Percentiles rank a stretch among this genome's conserved stretches.
phyloP scores from a whole-genome alignment of 768 basidiomycete species.

The Leccinum obscurum region DNA sequence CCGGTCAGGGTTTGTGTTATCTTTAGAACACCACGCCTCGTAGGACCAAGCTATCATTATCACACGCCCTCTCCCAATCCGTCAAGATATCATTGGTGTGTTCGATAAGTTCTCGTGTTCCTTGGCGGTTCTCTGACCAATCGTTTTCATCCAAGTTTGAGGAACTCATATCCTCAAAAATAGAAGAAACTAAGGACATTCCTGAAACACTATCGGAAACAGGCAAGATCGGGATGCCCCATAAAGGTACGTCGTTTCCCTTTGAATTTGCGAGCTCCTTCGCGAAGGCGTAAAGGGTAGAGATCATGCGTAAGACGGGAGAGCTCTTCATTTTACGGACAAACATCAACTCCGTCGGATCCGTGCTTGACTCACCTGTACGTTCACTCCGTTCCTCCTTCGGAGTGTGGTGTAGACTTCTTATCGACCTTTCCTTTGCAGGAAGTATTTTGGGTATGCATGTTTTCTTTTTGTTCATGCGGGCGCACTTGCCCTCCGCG shows the following conservation, averaged over 20 bases:
- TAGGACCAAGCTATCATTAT: conserved; percentile 95
- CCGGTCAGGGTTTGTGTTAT: conserved; percentile 10
- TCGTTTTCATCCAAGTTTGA: conserved; percentile 67
- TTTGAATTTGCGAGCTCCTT: conserved; percentile 7
- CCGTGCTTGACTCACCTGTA: conserved; percentile 94
- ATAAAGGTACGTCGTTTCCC: conserved; percentile 54
- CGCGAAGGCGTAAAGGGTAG: conserved; percentile 38
- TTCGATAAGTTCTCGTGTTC: conserved; percentile 7
- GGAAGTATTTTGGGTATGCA: conserved; percentile 92
- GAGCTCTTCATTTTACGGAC: conserved; percentile 91
- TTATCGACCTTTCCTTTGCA: conserved; percentile 29
- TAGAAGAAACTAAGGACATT: conserved; percentile 95
- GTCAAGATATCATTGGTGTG: conserved; percentile 92
- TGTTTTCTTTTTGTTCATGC: conserved; percentile 5
- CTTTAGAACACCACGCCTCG: conserved; percentile 7
- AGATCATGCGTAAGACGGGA: conserved; percentile 98
- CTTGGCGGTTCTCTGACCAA: conserved; percentile 1
- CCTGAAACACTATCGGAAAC: conserved; percentile 92
- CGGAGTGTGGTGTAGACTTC: background rate
- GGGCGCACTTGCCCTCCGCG: conserved; percentile 12
- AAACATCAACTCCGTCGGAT: conserved; percentile 94
- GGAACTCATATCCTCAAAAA: conserved; percentile 86
- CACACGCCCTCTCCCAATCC: conserved; percentile 93
- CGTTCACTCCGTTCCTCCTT: conserved; percentile 30
- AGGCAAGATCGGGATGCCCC: conserved; percentile 89